A percentile compares a stretch with the other conserved stretches of the same genome.
Evolutionary conservation across 257 asterid genomes (phyloP).

Genomic region (Orobanche coerulescens): DNA sequence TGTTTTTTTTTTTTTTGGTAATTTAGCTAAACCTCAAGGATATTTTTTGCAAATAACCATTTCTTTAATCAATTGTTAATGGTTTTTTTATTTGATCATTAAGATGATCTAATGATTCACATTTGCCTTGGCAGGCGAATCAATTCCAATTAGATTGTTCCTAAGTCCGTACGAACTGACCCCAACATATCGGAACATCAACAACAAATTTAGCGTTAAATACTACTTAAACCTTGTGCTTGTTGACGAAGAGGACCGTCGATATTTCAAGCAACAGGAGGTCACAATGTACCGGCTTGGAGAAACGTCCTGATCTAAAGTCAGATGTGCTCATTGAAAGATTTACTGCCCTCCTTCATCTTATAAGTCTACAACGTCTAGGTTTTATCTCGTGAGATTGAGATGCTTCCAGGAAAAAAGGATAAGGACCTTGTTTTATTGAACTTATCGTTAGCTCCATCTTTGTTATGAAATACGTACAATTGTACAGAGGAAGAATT

Average conservation of each 20-base stretch:
- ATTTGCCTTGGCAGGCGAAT: slow-evolving; percentile 64
- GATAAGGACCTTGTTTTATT: slow-evolving; percentile 20
- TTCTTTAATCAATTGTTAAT: not conserved
- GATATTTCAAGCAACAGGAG: slow-evolving; percentile 96
- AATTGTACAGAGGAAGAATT: slow-evolving; percentile 38
- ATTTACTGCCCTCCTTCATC: slow-evolving; percentile 17
- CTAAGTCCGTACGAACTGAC: slow-evolving; percentile 95
- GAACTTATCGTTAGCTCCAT: slow-evolving; percentile 19
- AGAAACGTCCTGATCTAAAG: slow-evolving; percentile 40
- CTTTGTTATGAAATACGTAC: slow-evolving; percentile 21
- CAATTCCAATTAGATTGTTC: slow-evolving; percentile 87
- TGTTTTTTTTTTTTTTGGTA: too few relatives aligned
- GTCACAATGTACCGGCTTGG: slow-evolving; percentile 74
- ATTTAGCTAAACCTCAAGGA: not conserved
- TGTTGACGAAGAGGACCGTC: slow-evolving; percentile 95
- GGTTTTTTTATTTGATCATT: slow-evolving; percentile 3
- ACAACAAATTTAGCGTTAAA: slow-evolving; percentile 94
- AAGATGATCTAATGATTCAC: slow-evolving; percentile 3
- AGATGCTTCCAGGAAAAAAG: slow-evolving; percentile 13
- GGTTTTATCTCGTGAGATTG: slow-evolving; percentile 15
- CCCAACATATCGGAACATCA: slow-evolving; percentile 79
- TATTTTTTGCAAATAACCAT: not conserved
- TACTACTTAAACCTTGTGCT: slow-evolving; percentile 94
- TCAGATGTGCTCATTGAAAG: not conserved
- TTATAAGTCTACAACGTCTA: slow-evolving; percentile 21